Base-by-base conservation (phyloP, 1,284 basidiomycete species). In the Cryptococcus sp. region DNA sequence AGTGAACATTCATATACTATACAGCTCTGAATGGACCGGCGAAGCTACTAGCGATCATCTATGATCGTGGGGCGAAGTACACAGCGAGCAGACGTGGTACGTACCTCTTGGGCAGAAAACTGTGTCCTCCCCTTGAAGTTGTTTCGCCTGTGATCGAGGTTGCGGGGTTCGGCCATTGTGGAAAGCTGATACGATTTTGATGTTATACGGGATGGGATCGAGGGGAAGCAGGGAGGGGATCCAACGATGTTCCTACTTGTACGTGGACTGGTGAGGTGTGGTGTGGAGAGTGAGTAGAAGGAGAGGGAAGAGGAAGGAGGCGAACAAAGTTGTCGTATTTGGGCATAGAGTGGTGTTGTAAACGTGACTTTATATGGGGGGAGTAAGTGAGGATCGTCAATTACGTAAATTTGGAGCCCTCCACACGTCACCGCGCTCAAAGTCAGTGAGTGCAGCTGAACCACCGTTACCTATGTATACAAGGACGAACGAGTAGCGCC, bases 121-220 rank as follows among this genome's bases (percentile, higher is more conserved):
- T 78, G 72, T 47, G 76, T 75, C 69, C 78, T 79, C 47, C 76
- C 75, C 69, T 80, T 80, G 75, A 79, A 80, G 69, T 79, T 80
- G 50, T 72, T 71, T 44, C 74, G 67, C 60, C 77, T 64, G 59
- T 78, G 73, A 55, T 80, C 77, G 58, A 78, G 71, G 60, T 76
- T 78, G 53, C 76, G 70, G 50, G 70, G 61, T 54, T 76, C 70
- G 31, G 31, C 31, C 74, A 76, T 76, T 40, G 46, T 74, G 66
- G 42, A 17, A 31, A 35, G 40, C 40, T 47, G 35, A 39, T 40
- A 5, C 40, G 19, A 44, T 47, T 38, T 47, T 38, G n/a, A n/a
- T 50, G 23, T 13, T 50, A 41, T 17, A 19, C 19, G n/a, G 38
- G 49, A 23, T 45, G 41, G 39, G 39, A 23, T 45, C 11, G 45